These are phyloP conservation scores for Saccharomycopsis capsularis DNA, from an alignment of 805 yeast genomes.

Conservation along the genomic window DNA sequence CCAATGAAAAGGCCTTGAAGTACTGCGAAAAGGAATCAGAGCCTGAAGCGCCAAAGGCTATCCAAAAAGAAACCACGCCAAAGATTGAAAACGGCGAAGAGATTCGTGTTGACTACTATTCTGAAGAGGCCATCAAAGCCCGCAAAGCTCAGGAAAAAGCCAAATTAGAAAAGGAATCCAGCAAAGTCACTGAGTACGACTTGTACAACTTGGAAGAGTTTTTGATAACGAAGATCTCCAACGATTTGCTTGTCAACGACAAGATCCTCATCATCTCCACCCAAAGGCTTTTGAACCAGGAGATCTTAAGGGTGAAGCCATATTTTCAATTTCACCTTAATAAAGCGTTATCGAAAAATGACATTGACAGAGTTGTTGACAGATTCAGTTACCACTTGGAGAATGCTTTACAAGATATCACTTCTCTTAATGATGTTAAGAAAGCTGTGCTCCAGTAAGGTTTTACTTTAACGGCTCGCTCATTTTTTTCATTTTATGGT, in stretches of 20 bases:
- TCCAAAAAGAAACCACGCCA: neutral
- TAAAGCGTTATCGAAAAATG: constrained; percentile 38
- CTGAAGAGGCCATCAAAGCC: constrained; percentile 6
- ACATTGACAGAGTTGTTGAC: constrained; percentile 29
- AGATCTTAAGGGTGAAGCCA: constrained; percentile 61
- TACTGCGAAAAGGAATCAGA: constrained; percentile 1
- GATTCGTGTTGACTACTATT: constrained; percentile 20
- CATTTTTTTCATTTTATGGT: no score
- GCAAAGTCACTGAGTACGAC: constrained; percentile 29
- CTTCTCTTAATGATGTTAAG: constrained; percentile 12
- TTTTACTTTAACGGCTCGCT: no score
- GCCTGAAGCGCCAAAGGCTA: neutral
- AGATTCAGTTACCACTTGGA: constrained; percentile 6
- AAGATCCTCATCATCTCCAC: constrained; percentile 48
- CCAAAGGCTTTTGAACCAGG: constrained; percentile 66
- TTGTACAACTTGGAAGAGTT: constrained; percentile 46
- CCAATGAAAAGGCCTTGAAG: constrained; percentile 23
- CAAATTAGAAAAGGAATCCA: constrained; percentile 10
- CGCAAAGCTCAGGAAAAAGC: constrained; percentile 11
- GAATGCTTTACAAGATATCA: neutral
- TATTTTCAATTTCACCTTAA: constrained; percentile 47
- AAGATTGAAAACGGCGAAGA: neutral
- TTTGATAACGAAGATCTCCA: constrained; percentile 61
- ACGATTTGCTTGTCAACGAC: constrained; percentile 42
- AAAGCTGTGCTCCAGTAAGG: no score